phyloP scores from a whole-genome alignment of 306 rosid species.

The Dryas alaskensis region DNA sequence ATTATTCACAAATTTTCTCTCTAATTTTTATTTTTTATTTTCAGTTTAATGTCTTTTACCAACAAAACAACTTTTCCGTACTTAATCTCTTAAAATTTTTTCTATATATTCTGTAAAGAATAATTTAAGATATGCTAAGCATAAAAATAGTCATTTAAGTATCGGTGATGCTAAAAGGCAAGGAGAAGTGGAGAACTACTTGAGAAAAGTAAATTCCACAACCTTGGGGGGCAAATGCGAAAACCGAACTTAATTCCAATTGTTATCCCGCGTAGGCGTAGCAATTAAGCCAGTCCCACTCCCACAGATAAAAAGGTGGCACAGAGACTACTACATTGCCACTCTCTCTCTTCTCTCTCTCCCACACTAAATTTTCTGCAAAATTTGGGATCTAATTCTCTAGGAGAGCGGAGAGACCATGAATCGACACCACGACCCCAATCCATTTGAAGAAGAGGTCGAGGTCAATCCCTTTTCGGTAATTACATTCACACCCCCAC shows the following conservation, averaged over 20 bases:
- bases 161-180: too few species aligned
- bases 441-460: constrained; percentile 77
- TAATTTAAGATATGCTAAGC: too few species aligned
- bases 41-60: too few species aligned
- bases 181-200: too few species aligned
- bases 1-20: too few species aligned
- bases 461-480: constrained; percentile 86
- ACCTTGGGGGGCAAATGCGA: too few species aligned
- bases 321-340: constrained; percentile 5
- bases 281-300: background rate
- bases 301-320: background rate
- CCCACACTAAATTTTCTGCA: constrained; percentile 31
- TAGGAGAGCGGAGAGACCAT: constrained; percentile 34
- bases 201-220: too few species aligned
- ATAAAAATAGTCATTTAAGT: too few species aligned
- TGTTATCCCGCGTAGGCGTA: constrained; percentile 22
- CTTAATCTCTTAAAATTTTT: too few species aligned
- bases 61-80: too few species aligned
- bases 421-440: constrained; percentile 91
- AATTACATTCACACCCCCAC: constrained; percentile 2
- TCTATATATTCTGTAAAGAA: too few species aligned
- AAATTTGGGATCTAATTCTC: constrained; percentile 43
- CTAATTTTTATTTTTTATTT: too few species aligned
- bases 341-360: background rate
- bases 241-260: background rate